Base-by-base conservation (phyloP, 495 filamentous ascomycete genomes). In the Talaromyces borbonicus region DNA sequence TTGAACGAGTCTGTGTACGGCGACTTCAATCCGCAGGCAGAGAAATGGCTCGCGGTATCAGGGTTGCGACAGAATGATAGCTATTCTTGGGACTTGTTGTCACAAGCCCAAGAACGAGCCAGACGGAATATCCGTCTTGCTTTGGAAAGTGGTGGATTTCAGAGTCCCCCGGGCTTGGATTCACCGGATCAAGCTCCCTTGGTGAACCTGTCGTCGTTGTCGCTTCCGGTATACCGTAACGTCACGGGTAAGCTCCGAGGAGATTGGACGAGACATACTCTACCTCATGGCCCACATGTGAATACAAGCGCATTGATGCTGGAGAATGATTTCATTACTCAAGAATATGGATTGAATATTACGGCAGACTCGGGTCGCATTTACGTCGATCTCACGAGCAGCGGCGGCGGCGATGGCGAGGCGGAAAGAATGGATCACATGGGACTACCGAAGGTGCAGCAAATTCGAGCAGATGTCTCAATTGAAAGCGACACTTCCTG, bases 241-340 rank as follows among this genome's bases (percentile, higher is more conserved):
- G 74, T 83, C 23, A 90, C 87, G 5, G 85, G 89, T 0, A 80
- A 79, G 37, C 69, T 92, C 16, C 68, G 72, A 16, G 89, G 89
- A 8, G 68, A 79, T 49, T 95, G 87, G 87, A 75, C 84, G 44
- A 78, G 84, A 5, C 60, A 59, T 48, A 52, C 52, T 16, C 16
- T 35, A 15, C 31, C 47, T 24, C 31, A 57, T 14, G 64, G 56
- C 9, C 63, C 61, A 5, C 60, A 56, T 19, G 56, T 81, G 47
- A 84, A 83, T 44, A 63, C 67, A 3, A 70, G 73, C 9, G 64
- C 67, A 14, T 63, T 80, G 36, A 61, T 64, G 7, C 63, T 59
- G 30, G 65, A 73, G 31, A 63, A 71, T 29, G 62, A 67, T 41
- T 77, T 73, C 45, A 62, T 68, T n/a, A 69, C 68, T 23, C 64